A percentile compares a stretch with the other conserved stretches of the same genome.
Evolutionary conservation across 306 rosid genomes (phyloP).

Genomic region (Vigna nakashimae): DNA sequence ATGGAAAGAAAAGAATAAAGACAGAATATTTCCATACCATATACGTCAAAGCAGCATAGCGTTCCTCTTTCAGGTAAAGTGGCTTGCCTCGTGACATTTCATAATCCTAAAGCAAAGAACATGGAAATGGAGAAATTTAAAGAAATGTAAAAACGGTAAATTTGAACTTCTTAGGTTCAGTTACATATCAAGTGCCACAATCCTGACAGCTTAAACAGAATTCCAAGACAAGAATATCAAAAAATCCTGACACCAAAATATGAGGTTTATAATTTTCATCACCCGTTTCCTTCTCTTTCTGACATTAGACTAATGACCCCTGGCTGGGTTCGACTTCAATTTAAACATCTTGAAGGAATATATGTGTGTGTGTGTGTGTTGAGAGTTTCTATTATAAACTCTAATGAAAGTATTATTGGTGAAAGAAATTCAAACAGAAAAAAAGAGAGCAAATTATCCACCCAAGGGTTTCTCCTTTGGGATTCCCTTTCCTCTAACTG

Average conservation of each 20-base stretch:
- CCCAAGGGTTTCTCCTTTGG: neutral
- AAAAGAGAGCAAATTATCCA: neutral
- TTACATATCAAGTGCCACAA: constrained; percentile 13
- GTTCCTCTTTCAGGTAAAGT: constrained; percentile 83
- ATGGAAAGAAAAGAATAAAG: neutral
- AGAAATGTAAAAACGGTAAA: neutral
- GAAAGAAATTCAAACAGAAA: too few relatives aligned
- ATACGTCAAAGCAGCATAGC: constrained; percentile 87
- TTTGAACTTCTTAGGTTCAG: constrained; percentile 17
- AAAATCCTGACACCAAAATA: too few relatives aligned
- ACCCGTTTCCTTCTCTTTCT: neutral
- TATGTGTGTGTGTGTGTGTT: too few relatives aligned
- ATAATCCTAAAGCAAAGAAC: constrained; percentile 62
- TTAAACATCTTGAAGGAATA: neutral
- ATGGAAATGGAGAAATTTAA: constrained; percentile 18
- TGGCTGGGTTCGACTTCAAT: constrained; percentile 1
- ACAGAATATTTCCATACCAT: constrained; percentile 62
- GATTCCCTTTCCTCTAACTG: neutral
- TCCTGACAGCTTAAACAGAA: constrained; percentile 18
- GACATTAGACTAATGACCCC: neutral
- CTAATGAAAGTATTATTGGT: too few relatives aligned
- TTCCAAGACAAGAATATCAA: neutral
- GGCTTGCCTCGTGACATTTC: constrained; percentile 95
- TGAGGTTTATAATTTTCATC: neutral
- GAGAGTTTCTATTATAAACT: too few relatives aligned